Conservation (phyloP, 768 basidiomycete genomes). For the Mycena rebaudengoi region DNA sequence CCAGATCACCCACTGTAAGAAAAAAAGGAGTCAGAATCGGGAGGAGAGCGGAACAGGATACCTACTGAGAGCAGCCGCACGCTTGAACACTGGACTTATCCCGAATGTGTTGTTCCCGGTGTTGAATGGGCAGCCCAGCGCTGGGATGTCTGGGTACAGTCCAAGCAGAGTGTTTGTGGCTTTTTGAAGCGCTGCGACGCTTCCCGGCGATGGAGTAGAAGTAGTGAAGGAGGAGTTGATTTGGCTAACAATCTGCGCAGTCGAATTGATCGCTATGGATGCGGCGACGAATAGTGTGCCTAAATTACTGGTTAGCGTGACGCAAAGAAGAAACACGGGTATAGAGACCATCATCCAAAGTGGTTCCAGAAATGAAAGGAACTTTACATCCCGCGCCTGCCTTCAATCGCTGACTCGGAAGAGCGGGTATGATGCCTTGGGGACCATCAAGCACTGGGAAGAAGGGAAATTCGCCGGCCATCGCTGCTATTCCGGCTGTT, state of each 20-base stretch:
- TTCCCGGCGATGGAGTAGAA: constrained; percentile 3
- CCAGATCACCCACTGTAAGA: constrained; percentile 27
- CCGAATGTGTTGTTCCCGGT: constrained; percentile 45
- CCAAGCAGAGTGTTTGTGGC: constrained; percentile 20
- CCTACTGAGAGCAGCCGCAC: constrained; percentile 29
- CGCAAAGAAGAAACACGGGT: neutral
- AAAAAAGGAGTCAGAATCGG: neutral
- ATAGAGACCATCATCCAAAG: constrained; percentile 38
- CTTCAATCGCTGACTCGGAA: neutral
- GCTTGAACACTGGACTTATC: constrained; percentile 35
- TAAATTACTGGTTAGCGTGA: constrained; percentile 1
- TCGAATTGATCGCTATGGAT: constrained; percentile 6
- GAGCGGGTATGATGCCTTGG: neutral
- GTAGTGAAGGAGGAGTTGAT: constrained; percentile 2
- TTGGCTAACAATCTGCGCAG: constrained; percentile 1
- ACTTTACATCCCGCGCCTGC: neutral
- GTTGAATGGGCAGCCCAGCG: constrained; percentile 39
- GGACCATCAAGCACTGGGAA: neutral
- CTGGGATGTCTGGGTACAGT: constrained; percentile 39
- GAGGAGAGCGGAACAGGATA: no score
- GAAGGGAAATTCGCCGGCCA: neutral
- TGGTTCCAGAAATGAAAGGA: constrained; percentile 9
- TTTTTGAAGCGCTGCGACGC: neutral
- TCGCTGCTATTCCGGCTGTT: neutral
- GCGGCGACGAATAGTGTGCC: constrained; percentile 32